Evolutionary conservation across 2,329 filamentous ascomycete species (phyloP), one percentile per base, ranked within the genome.

Genomic region (Pseudogymnoascus sp.): DNA sequence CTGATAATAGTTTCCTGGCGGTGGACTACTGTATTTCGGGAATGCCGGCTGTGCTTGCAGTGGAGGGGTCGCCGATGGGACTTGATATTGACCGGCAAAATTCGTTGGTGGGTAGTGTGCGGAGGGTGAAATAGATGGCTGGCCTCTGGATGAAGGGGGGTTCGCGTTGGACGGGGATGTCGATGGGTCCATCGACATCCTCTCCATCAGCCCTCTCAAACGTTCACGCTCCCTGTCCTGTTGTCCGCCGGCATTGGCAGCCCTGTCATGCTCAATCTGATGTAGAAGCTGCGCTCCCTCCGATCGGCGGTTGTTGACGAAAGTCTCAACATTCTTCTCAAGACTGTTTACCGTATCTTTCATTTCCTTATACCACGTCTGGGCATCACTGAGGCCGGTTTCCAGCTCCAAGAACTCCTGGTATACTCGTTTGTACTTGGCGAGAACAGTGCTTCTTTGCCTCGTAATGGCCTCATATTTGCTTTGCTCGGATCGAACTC

Each of bases 331-430:
- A 69, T 99, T 99, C 81, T 96, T 94, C 69, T 92, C 86, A 41
- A 97, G 78, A 72, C 90, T 96, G 67, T 93, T 90, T 0, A 95
- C 91, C 0, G 92, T 97, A 66, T 97, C 92, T 69, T 88, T 89
- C 92, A 97, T 99, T 73, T 97, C 94, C 2, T 84, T 83, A 73
- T 99, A 99, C 83, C 96, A 99, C 61, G 87, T 87, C 75, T 94
- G 92, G 6, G 95, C 94, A 67, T 92, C 88, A 70, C 89, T 84
- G 4, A 99, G 80, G 1, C 94, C 94, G 7, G 92, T 89, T 66
- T 90, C 85, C 11, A 99, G 83, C 69, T 96, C 93, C 64, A 95
- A 83, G 73, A 96, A 97, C 66, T 93, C 91, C 73, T 96, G 91
- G 70, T 95, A 95, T 1, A 94, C 86, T 65, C 91, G 89, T 75